These are phyloP conservation scores for Rhodosporidiobolus odoratus DNA, from an alignment of 768 basidiomycete genomes.

Conservation along the genomic window DNA sequence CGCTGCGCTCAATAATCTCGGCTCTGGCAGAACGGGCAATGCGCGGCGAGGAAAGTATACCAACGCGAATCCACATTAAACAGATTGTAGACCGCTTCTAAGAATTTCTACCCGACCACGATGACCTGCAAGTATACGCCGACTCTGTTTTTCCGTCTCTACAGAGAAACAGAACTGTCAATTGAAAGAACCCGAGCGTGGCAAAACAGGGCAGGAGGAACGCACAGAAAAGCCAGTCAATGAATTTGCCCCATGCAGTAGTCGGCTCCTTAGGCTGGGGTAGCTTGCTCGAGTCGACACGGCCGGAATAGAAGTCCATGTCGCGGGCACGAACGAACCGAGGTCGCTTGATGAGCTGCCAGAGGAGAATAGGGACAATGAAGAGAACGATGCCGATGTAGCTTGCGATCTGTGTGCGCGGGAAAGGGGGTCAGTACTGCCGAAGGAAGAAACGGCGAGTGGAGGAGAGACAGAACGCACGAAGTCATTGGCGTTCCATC, in stretches of 20 bases:
- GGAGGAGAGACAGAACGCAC: background rate
- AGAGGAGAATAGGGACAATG: conserved; percentile 44
- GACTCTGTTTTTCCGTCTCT: too few relatives aligned
- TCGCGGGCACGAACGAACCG: conserved; percentile 14
- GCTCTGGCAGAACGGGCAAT: too few relatives aligned
- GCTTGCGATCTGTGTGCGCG: conserved; percentile 38
- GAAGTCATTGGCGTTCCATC: conserved; percentile 46
- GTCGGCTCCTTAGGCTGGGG: conserved; percentile 6
- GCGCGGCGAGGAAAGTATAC: too few relatives aligned
- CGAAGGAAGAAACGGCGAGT: too few relatives aligned
- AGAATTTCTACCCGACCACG: too few relatives aligned
- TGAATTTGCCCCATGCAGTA: conserved; percentile 19
- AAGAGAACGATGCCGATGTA: conserved; percentile 48
- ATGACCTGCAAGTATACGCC: too few relatives aligned
- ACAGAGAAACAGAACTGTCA: background rate
- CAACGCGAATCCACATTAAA: too few relatives aligned
- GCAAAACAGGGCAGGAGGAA: background rate
- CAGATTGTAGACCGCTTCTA: too few relatives aligned
- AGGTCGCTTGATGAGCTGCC: conserved; percentile 47
- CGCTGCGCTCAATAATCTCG: too few relatives aligned
- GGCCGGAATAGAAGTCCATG: conserved; percentile 31
- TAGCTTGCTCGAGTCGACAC: conserved; percentile 17
- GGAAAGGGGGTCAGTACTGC: background rate
- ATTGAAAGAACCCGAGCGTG: background rate
- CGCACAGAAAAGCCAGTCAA: conserved; percentile 30